These are phyloP conservation scores for Tephrocybe rancida DNA, from an alignment of 768 basidiomycete genomes.

Conservation along the genomic window DNA sequence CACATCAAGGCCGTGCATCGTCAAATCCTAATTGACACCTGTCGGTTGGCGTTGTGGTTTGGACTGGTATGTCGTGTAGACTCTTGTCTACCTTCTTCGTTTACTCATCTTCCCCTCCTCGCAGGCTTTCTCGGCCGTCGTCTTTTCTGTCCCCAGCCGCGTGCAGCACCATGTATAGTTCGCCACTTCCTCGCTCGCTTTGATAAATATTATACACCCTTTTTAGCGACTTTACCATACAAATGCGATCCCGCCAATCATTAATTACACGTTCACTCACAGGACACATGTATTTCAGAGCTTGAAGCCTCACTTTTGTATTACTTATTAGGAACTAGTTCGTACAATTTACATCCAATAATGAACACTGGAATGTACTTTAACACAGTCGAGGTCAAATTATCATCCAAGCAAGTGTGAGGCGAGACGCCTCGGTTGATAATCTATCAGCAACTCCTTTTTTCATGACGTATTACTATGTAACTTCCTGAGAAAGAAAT, in stretches of 20 bases:
- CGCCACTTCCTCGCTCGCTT: not conserved
- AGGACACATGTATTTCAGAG: not conserved
- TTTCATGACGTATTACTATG: too few relatives aligned
- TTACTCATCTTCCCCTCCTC: not conserved
- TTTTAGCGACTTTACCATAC: not conserved
- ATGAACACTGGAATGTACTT: too few relatives aligned
- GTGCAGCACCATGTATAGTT: slow-evolving; percentile 4
- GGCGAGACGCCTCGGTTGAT: too few relatives aligned
- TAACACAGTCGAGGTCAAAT: too few relatives aligned
- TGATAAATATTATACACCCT: not conserved
- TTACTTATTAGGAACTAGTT: too few relatives aligned
- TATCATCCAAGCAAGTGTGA: too few relatives aligned
- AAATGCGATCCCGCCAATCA: not conserved
- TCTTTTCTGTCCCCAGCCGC: slow-evolving; percentile 24
- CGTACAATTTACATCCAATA: too few relatives aligned
- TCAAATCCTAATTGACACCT: slow-evolving; percentile 30
- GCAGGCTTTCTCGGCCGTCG: slow-evolving; percentile 24
- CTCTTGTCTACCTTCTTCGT: not conserved
- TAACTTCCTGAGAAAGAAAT: too few relatives aligned
- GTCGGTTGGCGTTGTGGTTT: slow-evolving; percentile 22
- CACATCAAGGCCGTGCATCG: slow-evolving; percentile 34
- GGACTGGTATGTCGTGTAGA: slow-evolving; percentile 26
- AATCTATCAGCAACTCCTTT: too few relatives aligned
- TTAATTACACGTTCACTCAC: not conserved
- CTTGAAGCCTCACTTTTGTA: not conserved